Evolutionary conservation across 495 filamentous ascomycete species (phyloP), one percentile per base, ranked within the genome.

Genomic region (Aspergillus bertholletiae): DNA sequence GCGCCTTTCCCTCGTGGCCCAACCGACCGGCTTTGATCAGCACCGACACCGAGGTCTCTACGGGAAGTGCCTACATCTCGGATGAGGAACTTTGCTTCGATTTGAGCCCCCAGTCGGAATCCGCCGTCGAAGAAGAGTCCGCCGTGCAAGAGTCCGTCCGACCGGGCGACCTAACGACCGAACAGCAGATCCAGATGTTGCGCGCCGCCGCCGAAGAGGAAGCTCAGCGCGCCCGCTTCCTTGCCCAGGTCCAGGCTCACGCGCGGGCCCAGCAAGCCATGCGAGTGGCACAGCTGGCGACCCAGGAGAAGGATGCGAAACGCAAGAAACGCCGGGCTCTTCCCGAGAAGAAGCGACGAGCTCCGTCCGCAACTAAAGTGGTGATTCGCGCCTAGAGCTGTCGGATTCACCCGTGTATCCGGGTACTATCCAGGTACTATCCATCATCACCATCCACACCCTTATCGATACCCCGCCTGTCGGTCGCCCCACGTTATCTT

Each of bases 1-100:
- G 78, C 58, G 79, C 79, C 9, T 82, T 74, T 51, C 79, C 79
- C 21, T 79, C 76, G 22, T 82, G 79, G 79, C 79, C 79, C 23
- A 76, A 78, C 58, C 58, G 79, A 20, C 65, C 71, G 0, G 77
- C 76, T 2, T 68, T 82, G 6, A 59, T 72, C 46, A 74, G 59
- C 53, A 61, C 61, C 55, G 66, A 71, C 53, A 67, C 71, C 0
- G 61, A 60, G 34, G 58, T 64, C 12, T 71, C 72, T 0, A 69
- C 61, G 13, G 67, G 70, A 34, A 72, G 65, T 41, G 69, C 73
- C 41, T 72, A 76, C 45, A 74, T 81, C 51, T 79, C 78, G 7
- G 78, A 81, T 51, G 78, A 81, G 54, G 78, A 81, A 37, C 72
- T 82, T 20, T 74, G 76, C 53, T 63, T 75, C 51, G 64, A 69